phyloP scores from a whole-genome alignment of 2,329 filamentous ascomycete genomes.

The Sporothrix dimorphospora region DNA sequence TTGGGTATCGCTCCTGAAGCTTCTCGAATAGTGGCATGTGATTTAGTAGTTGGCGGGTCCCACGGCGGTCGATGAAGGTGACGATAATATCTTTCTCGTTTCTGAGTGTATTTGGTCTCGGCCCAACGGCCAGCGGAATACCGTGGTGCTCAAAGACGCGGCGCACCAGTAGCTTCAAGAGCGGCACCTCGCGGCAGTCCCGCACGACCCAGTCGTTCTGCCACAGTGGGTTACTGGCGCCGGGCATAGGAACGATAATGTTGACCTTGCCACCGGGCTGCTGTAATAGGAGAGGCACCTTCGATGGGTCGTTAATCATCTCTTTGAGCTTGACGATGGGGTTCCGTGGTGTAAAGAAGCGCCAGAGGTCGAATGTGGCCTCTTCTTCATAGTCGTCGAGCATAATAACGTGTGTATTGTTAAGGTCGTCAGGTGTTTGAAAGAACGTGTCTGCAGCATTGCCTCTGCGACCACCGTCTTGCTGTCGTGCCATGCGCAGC shows the following conservation, averaged over 20 bases:
- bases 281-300: not conserved
- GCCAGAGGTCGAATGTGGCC: slow-evolving; percentile 45
- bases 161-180: slow-evolving; percentile 41
- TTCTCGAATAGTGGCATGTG: slow-evolving; percentile 37
- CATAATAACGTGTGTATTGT: slow-evolving; percentile 36
- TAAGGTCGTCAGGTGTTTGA: slow-evolving; percentile 23
- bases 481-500: slow-evolving; percentile 27
- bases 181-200: slow-evolving; percentile 39
- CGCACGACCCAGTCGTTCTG: slow-evolving; percentile 44
- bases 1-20: slow-evolving; percentile 8
- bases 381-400: slow-evolving; percentile 44
- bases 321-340: slow-evolving; percentile 39
- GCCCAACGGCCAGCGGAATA: not conserved
- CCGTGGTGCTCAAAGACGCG: slow-evolving; percentile 41
- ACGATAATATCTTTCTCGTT: slow-evolving; percentile 35
- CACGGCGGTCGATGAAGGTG: slow-evolving; percentile 44
- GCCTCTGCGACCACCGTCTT: not conserved
- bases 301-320: slow-evolving; percentile 25
- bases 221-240: slow-evolving; percentile 49
- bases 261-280: slow-evolving; percentile 32
- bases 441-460: not conserved
- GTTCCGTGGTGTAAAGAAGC: slow-evolving; percentile 41
- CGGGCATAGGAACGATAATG: slow-evolving; percentile 47
- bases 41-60: slow-evolving; percentile 40
- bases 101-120: not conserved